Evolutionary conservation across 257 asterid genomes (phyloP), one percentile per base, ranked within the genome.

Genomic region (Forsythia viridissima): DNA sequence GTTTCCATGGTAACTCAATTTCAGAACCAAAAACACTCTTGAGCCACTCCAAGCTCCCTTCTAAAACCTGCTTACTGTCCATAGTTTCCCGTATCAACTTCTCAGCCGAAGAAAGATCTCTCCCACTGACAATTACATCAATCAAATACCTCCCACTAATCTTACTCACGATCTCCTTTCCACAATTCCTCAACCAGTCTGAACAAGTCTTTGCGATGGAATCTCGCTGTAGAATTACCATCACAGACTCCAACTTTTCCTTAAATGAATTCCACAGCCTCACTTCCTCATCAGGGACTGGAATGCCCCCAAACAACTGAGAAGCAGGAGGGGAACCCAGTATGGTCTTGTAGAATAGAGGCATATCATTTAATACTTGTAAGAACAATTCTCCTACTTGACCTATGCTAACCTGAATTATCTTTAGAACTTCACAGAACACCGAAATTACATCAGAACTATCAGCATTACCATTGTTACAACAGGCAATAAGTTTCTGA

Each of bases 21-120:
- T 96, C 98, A 66, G 99, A 96, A 81, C 99, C 99, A 84, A 96
- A 96, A 76, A 93, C 99, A 84, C 93, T 91, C 89, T 87, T 93
- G 82, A 96, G 93, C 99, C 98, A 96, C 87, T 93, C 99, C 81
- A 96, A 87, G 83, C 99, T 96, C 71, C 98, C 97, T 84, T 91
- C 97, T 81, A 96, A 84, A 11, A 93, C 97, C 85, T 92, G 97
- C 77, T 93, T 96, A 82, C 91, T 87, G 57, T 92, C 97, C 96
- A 92, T 91, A 57, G 99, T 96, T 83, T 93, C 97, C 85, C 96
- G 87, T 80, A 96, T 92, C 87, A 90, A 80, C 84, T 89, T 91
- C 84, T 96, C 99, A 71, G 99, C 99, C 59, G 89, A 85, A 72
- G 95, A 90, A 87, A 96, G 97, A 84, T 92, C 98, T 74, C 86